Percentiles rank a stretch among this genome's conserved stretches.
phyloP scores from a whole-genome alignment of 2,329 filamentous ascomycete genomes.

The Pseudocercospora fuligena region DNA sequence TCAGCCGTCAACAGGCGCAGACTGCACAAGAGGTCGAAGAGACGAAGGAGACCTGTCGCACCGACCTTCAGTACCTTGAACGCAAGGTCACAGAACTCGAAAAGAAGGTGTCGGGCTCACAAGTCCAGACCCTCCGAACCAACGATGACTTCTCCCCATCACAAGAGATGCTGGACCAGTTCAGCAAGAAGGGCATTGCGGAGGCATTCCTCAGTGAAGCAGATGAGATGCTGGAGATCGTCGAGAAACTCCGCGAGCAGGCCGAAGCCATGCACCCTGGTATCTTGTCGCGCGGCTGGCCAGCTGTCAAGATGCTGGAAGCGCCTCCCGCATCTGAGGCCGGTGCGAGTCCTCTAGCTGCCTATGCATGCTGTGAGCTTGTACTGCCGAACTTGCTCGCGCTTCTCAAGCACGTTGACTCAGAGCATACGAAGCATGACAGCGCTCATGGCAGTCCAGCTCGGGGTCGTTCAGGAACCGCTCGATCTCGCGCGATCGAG shows the following conservation, averaged over 20 bases:
- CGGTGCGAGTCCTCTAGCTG: neutral
- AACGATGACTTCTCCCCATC: neutral
- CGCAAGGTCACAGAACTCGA: conserved; percentile 19
- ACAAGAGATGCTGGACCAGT: conserved; percentile 10
- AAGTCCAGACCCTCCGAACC: neutral
- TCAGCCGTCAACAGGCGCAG: conserved; percentile 14
- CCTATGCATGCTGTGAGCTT: conserved; percentile 21
- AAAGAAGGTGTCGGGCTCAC: conserved; percentile 2
- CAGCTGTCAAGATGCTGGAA: conserved; percentile 17
- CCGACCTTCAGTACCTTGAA: conserved; percentile 25
- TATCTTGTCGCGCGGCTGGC: neutral
- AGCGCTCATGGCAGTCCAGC: neutral
- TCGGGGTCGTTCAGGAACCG: neutral
- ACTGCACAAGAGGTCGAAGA: conserved; percentile 17
- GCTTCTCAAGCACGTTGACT: conserved; percentile 20
- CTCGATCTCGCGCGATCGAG: conserved; percentile 7
- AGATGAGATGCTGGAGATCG: conserved; percentile 7
- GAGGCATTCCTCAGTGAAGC: conserved; percentile 14
- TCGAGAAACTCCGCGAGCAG: conserved; percentile 14
- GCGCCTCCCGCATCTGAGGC: conserved; percentile 1
- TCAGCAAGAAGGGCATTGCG: conserved; percentile 13
- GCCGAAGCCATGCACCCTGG: neutral
- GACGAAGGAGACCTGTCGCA: conserved; percentile 10
- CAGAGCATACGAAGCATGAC: conserved; percentile 9
- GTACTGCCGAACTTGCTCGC: conserved; percentile 6